Base-by-base conservation (phyloP, 139 green algal genomes). In the Chlamydomonas sp. region DNA sequence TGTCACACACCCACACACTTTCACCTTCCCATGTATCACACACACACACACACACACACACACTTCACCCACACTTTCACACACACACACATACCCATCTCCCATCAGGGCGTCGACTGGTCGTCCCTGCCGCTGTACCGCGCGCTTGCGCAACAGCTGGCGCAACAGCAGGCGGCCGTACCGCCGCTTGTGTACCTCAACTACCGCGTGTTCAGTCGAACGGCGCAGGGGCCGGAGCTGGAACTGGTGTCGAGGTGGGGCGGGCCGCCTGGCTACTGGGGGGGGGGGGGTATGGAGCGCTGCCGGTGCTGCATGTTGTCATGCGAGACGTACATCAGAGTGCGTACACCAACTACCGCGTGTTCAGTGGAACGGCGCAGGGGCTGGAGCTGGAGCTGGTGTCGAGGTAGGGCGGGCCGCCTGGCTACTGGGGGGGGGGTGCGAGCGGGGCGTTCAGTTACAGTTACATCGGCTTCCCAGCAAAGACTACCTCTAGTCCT, bases 81-180 rank as follows among this genome's bases (percentile, higher is more conserved):
- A n/a, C n/a, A n/a, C n/a, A 69, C 0, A n/a, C n/a, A 16, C 28
- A 26, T 79, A 0, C 34, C 79, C 1, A 76, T 78, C 8, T 62
- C 81, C 3, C 58, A 90, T 3, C 80, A n/a, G n/a, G n/a, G 67
- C 0, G 83, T 93, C 16, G 88, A 93, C 68, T 92, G 83, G 83
- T 77, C 76, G 28, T 70, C 74, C 2, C 64, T 81, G 70, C 59
- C 20, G 0, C 69, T 80, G 0, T 88, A 76, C 48, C 54, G 78
- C 0, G 37, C 48, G 39, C 54, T 35, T 8, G n/a, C 3, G 3
- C 16, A 6, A 30, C 30, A 64, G 48, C 35, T 50, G n/a, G 28
- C 30, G 20, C 64, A 22, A 6, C 33, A 71, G 38, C 38, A 33
- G 37, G 43, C 66, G 33, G 16, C 37, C 3, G 34, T 48, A 33